Evolutionary conservation across 768 basidiomycete genomes (phyloP).

Genomic region (Mycena epipterygia): DNA sequence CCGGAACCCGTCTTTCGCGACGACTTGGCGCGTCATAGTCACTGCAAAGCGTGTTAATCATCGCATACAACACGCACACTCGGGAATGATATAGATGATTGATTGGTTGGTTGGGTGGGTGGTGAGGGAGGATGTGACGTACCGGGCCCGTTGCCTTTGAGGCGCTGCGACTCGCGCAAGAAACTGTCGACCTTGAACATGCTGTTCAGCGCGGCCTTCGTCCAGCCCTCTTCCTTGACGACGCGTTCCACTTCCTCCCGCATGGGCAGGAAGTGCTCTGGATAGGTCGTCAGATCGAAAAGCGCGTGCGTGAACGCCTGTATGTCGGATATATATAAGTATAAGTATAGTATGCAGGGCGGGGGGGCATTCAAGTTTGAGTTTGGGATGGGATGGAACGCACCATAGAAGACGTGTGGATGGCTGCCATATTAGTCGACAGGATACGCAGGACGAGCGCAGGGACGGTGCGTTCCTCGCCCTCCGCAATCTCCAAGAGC

Average conservation of each 20-base stretch:
- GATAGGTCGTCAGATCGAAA: slow-evolving; percentile 50
- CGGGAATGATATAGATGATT: too few species aligned
- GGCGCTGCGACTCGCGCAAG: slow-evolving; percentile 55
- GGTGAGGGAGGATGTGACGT: neutral
- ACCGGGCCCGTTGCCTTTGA: slow-evolving; percentile 39
- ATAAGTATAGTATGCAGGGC: too few species aligned
- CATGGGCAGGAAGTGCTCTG: slow-evolving; percentile 52
- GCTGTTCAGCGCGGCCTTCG: slow-evolving; percentile 53
- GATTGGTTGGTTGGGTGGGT: too few species aligned
- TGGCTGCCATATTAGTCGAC: slow-evolving; percentile 50
- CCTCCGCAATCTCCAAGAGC: slow-evolving; percentile 44
- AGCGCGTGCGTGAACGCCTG: slow-evolving; percentile 55
- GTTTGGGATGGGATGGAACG: too few species aligned
- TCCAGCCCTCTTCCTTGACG: slow-evolving; percentile 61
- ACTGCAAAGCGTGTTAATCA: slow-evolving; percentile 28
- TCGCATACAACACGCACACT: slow-evolving; percentile 37
- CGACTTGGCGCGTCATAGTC: slow-evolving; percentile 43
- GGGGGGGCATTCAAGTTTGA: too few species aligned
- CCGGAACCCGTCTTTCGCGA: slow-evolving; percentile 43
- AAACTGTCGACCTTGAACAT: slow-evolving; percentile 62
- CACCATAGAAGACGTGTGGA: slow-evolving; percentile 55
- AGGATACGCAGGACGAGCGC: slow-evolving; percentile 42
- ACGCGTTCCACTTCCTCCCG: slow-evolving; percentile 66
- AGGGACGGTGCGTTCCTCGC: slow-evolving; percentile 31
- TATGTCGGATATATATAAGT: too few species aligned